phyloP scores from a whole-genome alignment of 768 basidiomycete species.

The Tulasnella sp. region DNA sequence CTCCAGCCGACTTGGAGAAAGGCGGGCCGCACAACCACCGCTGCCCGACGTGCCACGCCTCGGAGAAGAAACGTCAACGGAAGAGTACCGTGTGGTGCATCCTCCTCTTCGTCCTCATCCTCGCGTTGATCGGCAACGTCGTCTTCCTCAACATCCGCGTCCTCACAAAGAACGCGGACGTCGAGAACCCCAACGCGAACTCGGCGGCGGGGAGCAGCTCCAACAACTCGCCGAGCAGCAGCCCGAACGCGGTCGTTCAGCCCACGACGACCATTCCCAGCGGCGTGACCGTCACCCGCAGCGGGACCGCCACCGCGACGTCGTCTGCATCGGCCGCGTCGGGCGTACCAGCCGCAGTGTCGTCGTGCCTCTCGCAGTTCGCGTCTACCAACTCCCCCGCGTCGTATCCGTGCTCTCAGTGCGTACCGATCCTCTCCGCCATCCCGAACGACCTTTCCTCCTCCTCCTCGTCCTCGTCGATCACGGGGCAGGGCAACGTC shows the following conservation, averaged over 20 bases:
- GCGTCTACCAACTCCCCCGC: slow-evolving; percentile 31
- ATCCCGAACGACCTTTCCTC: slow-evolving; percentile 25
- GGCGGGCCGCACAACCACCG: background rate
- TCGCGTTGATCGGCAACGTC: slow-evolving; percentile 34
- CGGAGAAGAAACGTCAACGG: slow-evolving; percentile 20
- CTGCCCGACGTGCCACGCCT: slow-evolving; percentile 20
- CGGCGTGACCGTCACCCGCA: background rate
- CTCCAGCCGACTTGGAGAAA: background rate
- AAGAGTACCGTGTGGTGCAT: slow-evolving; percentile 23
- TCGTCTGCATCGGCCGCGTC: slow-evolving; percentile 17
- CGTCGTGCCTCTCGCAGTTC: slow-evolving; percentile 37
- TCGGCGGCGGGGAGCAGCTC: background rate
- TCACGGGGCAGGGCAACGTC: slow-evolving; percentile 29
- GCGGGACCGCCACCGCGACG: slow-evolving; percentile 9
- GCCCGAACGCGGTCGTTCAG: background rate
- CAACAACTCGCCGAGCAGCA: background rate
- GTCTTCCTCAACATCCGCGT: slow-evolving; percentile 31
- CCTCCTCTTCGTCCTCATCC: slow-evolving; percentile 30
- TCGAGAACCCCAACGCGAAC: background rate
- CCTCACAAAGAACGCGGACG: slow-evolving; percentile 16
- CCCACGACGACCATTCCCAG: background rate
- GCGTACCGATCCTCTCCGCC: slow-evolving; percentile 31
- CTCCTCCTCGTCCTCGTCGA: slow-evolving; percentile 21
- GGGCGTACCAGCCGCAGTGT: slow-evolving; percentile 29
- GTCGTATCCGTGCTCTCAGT: slow-evolving; percentile 37